A percentile compares a stretch with the other conserved stretches of the same genome.
phyloP scores from a whole-genome alignment of 495 filamentous ascomycete genomes.

The Aspergillus bridgeri region DNA sequence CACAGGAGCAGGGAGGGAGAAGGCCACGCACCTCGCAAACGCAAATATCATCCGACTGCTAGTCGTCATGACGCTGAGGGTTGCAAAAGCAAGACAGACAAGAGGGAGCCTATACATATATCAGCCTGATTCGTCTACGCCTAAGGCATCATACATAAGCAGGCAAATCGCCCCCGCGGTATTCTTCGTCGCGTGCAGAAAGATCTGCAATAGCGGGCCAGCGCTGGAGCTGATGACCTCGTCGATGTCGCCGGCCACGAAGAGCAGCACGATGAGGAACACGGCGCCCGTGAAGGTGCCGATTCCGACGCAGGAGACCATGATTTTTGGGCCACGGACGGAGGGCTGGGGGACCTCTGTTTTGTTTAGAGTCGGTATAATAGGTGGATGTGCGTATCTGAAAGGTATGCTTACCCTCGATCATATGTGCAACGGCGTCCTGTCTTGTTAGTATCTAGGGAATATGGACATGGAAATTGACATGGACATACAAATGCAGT shows the following conservation, averaged over 20 bases:
- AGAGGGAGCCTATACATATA: constrained; percentile 50
- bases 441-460: constrained; percentile 16
- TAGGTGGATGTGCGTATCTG: background rate
- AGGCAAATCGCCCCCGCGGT: constrained; percentile 61
- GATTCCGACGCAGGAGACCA: constrained; percentile 67
- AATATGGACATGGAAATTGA: too few relatives aligned
- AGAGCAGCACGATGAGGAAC: constrained; percentile 60
- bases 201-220: constrained; percentile 65
- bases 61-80: constrained; percentile 67
- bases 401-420: constrained; percentile 26
- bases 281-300: constrained; percentile 63
- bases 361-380: background rate
- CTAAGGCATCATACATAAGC: constrained; percentile 50
- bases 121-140: constrained; percentile 9
- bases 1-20: background rate
- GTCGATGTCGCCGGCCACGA: constrained; percentile 55
- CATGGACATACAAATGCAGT: constrained; percentile 47
- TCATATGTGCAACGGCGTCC: constrained; percentile 49
- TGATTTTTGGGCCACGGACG: constrained; percentile 61
- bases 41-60: constrained; percentile 71
- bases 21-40: constrained; percentile 47
- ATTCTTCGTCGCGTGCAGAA: constrained; percentile 62
- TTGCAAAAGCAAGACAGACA: constrained; percentile 65
- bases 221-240: constrained; percentile 54
- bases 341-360: constrained; percentile 63